Conservation (phyloP, 352 stramenopile genomes). For the Phytophthora multivora region DNA sequence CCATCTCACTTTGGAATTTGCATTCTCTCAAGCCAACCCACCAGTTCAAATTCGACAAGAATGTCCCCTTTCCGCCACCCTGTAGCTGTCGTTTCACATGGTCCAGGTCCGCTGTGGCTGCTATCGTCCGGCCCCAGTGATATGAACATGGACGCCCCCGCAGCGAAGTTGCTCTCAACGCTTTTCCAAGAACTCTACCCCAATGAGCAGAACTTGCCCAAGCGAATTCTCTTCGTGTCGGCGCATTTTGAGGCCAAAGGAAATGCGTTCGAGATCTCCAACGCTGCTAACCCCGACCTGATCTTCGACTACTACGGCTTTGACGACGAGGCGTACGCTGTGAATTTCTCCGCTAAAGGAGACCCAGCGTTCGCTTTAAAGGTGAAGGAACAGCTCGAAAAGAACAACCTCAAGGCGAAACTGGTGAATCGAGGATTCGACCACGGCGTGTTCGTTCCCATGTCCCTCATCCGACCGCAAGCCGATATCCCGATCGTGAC, state of each 20-base stretch:
- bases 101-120: no score
- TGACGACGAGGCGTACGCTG: neutral
- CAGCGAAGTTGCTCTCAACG: neutral
- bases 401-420: neutral
- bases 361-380: neutral
- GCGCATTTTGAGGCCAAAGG: conserved; percentile 61
- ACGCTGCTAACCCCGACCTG: neutral
- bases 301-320: neutral
- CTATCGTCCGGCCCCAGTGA: no score
- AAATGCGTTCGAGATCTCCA: neutral
- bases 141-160: no score
- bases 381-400: neutral
- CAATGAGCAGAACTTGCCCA: conserved; percentile 35
- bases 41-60: neutral
- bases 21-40: no score
- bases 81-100: no score
- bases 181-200: neutral
- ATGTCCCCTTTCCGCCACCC: neutral
- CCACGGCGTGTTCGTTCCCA: neutral
- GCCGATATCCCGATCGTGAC: neutral
- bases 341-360: neutral
- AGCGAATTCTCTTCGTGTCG: conserved; percentile 78
- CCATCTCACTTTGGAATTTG: no score
- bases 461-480: neutral
- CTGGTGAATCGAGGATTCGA: neutral